Evolutionary conservation across 2,329 filamentous ascomycete genomes (phyloP).

Genomic region (Corynespora cassiicola): DNA sequence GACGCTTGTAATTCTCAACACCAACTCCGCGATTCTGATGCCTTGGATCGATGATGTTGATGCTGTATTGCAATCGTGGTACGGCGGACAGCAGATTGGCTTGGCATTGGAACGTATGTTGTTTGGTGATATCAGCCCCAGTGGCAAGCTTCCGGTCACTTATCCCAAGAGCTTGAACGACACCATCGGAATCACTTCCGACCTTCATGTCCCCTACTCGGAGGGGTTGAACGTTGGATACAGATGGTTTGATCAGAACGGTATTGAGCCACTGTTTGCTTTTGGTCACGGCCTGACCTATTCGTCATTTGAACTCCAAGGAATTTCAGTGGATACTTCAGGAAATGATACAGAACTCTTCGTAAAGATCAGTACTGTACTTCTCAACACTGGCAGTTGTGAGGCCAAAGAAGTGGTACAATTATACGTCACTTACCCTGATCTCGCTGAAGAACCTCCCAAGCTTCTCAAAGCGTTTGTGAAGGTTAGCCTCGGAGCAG

Average conservation of each 20-base stretch:
- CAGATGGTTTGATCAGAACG: slow-evolving; percentile 5
- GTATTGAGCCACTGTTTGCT: slow-evolving; percentile 3
- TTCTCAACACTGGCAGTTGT: too few species aligned
- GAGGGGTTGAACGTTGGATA: slow-evolving; percentile 6
- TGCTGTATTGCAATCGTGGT: slow-evolving; percentile 10
- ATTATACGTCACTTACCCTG: too few species aligned
- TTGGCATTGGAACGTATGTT: slow-evolving; percentile 78
- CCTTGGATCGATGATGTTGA: slow-evolving; percentile 6
- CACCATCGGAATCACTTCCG: slow-evolving; percentile 60
- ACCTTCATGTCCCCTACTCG: slow-evolving; percentile 2
- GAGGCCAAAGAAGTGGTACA: too few species aligned
- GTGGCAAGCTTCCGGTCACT: slow-evolving; percentile 81
- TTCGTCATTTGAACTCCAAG: slow-evolving; percentile 1
- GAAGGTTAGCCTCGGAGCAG: too few species aligned
- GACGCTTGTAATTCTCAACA: slow-evolving; percentile 1
- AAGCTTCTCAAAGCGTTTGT: too few species aligned
- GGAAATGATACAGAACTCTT: too few species aligned
- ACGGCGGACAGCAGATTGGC: slow-evolving; percentile 82
- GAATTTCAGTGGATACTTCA: slow-evolving; percentile 4
- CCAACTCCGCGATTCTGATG: slow-evolving; percentile 8
- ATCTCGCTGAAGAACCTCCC: too few species aligned
- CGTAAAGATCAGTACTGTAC: too few species aligned
- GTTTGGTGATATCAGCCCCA: slow-evolving; percentile 76
- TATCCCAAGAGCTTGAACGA: slow-evolving; percentile 74
- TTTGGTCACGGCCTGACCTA: slow-evolving; percentile 8